A percentile compares a stretch with the other conserved stretches of the same genome.
Conservation (phyloP, 1,284 basidiomycete genomes). For the Heliocybe sulcata region DNA sequence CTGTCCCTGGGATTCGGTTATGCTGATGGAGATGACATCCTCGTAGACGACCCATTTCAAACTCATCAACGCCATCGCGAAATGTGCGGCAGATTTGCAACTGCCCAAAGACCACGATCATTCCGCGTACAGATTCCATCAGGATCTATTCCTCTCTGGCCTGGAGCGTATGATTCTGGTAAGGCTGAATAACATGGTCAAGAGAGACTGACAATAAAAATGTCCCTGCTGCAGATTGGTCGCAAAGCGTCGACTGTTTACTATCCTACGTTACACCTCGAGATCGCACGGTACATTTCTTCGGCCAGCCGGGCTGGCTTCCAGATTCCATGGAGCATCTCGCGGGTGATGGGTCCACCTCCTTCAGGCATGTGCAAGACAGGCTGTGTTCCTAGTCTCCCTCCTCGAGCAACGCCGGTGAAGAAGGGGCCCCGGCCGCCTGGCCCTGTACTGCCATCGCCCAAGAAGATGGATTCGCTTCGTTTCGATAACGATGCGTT, state of each 20-base stretch:
- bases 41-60: slow-evolving; percentile 77
- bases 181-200: slow-evolving; percentile 11
- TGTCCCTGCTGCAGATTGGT: slow-evolving; percentile 53
- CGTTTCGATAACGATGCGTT: slow-evolving; percentile 16
- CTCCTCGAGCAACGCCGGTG: slow-evolving; percentile 7
- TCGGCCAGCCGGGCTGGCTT: slow-evolving; percentile 56
- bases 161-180: slow-evolving; percentile 79
- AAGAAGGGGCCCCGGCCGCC: slow-evolving; percentile 3
- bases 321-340: slow-evolving; percentile 71
- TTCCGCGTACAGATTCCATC: slow-evolving; percentile 76
- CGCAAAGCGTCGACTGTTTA: slow-evolving; percentile 90
- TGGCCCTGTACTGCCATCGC: slow-evolving; percentile 20
- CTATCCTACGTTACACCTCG: slow-evolving; percentile 89
- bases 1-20: slow-evolving; percentile 2
- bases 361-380: slow-evolving; percentile 47
- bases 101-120: slow-evolving; percentile 59
- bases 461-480: slow-evolving; percentile 24
- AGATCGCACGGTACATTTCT: slow-evolving; percentile 79
- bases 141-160: slow-evolving; percentile 81
- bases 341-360: slow-evolving; percentile 63
- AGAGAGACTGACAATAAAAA: neutral
- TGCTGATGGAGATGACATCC: slow-evolving; percentile 8
- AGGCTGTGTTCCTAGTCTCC: slow-evolving; percentile 3
- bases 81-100: slow-evolving; percentile 53
- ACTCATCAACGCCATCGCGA: slow-evolving; percentile 73